Percentiles rank a stretch among this genome's conserved stretches.
Evolutionary conservation across 2,329 filamentous ascomycete genomes (phyloP).

Genomic region (Fonsecaea pugnacius): DNA sequence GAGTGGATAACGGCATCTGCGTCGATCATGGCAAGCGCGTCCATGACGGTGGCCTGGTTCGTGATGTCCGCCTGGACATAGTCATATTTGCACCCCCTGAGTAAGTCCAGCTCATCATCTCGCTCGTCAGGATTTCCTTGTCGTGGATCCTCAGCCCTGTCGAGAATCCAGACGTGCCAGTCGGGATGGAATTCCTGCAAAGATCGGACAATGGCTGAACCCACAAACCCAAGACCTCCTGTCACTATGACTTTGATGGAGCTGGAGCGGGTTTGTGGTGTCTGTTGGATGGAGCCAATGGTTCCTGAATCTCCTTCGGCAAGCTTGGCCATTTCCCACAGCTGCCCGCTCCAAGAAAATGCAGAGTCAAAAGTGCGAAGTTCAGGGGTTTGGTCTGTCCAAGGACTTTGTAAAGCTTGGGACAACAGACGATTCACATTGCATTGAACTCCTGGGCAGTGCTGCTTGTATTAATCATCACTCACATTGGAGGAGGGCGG

Average conservation of each 20-base stretch:
- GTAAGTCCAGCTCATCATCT: constrained; percentile 19
- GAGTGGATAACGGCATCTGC: constrained; percentile 61
- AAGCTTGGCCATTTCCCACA: constrained; percentile 10
- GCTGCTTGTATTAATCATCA: constrained; percentile 8
- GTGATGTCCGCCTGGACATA: constrained; percentile 42
- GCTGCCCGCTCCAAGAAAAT: neutral
- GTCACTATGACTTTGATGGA: constrained; percentile 42
- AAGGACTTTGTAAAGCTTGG: neutral
- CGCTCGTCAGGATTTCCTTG: neutral
- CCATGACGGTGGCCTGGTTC: constrained; percentile 37
- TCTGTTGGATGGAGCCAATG: neutral
- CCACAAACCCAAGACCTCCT: constrained; percentile 48
- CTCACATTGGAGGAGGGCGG: neutral
- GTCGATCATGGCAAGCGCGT: constrained; percentile 46
- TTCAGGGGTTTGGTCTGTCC: neutral
- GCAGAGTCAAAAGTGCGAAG: neutral
- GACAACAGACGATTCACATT: neutral
- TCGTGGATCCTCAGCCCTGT: constrained; percentile 36
- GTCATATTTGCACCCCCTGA: constrained; percentile 23
- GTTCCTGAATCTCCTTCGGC: constrained; percentile 4
- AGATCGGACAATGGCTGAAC: constrained; percentile 45
- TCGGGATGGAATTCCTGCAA: constrained; percentile 45
- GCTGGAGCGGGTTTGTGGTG: neutral
- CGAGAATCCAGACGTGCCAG: constrained; percentile 46
- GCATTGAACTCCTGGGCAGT: neutral